These are phyloP conservation scores for Trichophaea hybrida DNA, from an alignment of 2,329 filamentous ascomycete species.

Conservation along the genomic window DNA sequence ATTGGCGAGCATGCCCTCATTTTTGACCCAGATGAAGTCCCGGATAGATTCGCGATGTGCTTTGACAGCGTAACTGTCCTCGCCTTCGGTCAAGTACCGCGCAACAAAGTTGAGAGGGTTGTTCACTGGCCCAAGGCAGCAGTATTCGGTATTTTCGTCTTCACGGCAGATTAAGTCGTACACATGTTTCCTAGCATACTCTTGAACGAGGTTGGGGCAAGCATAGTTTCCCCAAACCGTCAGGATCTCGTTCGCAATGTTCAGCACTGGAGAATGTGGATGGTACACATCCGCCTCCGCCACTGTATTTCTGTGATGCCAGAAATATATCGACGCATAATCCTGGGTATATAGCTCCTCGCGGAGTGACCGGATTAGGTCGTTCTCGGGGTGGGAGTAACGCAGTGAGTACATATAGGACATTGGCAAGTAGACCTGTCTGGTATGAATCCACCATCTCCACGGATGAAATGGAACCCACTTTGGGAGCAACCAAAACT, in stretches of 20 bases:
- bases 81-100: conserved; percentile 74
- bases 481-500: conserved; percentile 83
- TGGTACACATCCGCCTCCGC: conserved; percentile 74
- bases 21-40: conserved; percentile 83
- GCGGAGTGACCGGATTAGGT: conserved; percentile 55
- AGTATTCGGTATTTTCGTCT: conserved; percentile 80
- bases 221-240: conserved; percentile 70
- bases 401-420: conserved; percentile 72
- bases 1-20: conserved; percentile 85
- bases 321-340: conserved; percentile 65
- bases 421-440: conserved; percentile 92
- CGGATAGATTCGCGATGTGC: conserved; percentile 67
- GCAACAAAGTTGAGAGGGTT: conserved; percentile 77
- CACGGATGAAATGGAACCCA: conserved; percentile 82
- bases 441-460: conserved; percentile 97
- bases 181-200: conserved; percentile 63
- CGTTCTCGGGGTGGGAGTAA: conserved; percentile 63
- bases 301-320: conserved; percentile 66
- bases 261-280: conserved; percentile 74
- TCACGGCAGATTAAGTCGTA: conserved; percentile 80
- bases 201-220: conserved; percentile 48
- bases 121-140: conserved; percentile 77
- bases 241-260: conserved; percentile 61
- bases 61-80: conserved; percentile 53
- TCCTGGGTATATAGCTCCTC: conserved; percentile 71